A percentile compares a stretch with the other conserved stretches of the same genome.
Conservation (phyloP, 768 basidiomycete species). For the Sporobolomyces roseus region DNA sequence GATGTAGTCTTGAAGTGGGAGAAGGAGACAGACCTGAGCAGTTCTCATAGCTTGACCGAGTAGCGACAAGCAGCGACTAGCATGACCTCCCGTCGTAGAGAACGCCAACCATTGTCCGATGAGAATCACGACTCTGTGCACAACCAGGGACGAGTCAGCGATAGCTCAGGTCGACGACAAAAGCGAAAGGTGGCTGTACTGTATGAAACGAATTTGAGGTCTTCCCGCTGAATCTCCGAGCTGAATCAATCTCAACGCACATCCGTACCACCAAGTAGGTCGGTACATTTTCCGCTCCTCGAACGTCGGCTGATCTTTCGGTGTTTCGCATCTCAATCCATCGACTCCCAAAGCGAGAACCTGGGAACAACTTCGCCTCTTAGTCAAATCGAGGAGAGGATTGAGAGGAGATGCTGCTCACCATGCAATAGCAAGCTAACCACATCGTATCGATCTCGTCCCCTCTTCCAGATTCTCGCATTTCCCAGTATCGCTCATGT, state of each 20-base stretch:
- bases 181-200: background rate
- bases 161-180: background rate
- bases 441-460: conserved; percentile 39
- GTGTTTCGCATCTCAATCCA: conserved; percentile 19
- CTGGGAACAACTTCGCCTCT: too few species aligned
- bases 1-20: background rate
- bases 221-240: conserved; percentile 16
- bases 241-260: conserved; percentile 16
- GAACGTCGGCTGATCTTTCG: background rate
- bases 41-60: conserved; percentile 19
- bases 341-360: conserved; percentile 36
- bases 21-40: background rate
- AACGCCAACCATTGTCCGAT: conserved; percentile 24
- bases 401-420: background rate
- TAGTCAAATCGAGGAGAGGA: background rate
- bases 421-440: conserved; percentile 35
- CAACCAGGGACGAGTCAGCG: too few species aligned
- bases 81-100: conserved; percentile 13
- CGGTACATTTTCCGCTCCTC: conserved; percentile 17
- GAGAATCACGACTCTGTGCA: conserved; percentile 11
- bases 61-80: conserved; percentile 15
- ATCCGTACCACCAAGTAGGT: conserved; percentile 18
- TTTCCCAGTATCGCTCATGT: conserved; percentile 32
- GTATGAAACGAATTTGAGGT: conserved; percentile 27
- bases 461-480: conserved; percentile 20